phyloP scores from a whole-genome alignment of 1,284 basidiomycete species.

The Marasmius oreades region DNA sequence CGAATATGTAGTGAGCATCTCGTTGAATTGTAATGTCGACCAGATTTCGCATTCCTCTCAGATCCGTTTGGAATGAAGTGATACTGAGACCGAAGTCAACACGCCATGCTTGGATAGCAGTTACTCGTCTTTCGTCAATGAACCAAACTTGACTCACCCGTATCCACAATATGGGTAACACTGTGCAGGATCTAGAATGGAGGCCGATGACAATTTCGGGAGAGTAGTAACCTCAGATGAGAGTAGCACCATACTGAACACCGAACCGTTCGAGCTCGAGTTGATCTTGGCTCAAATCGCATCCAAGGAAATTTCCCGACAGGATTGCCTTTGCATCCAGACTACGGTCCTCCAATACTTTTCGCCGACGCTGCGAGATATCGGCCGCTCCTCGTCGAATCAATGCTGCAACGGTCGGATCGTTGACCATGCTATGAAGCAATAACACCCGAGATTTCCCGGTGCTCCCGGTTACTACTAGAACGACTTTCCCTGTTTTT shows the following conservation, averaged over 20 bases:
- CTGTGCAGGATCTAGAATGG: not conserved
- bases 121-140: not conserved
- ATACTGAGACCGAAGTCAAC: slow-evolving; percentile 37
- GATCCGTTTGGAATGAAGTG: slow-evolving; percentile 30
- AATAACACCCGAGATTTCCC: slow-evolving; percentile 5
- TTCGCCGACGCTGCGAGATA: slow-evolving; percentile 13
- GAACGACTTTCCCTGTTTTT: not conserved
- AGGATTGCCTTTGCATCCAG: slow-evolving; percentile 15
- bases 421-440: not conserved
- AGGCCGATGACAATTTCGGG: not conserved
- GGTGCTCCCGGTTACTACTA: slow-evolving; percentile 7
- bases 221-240: slow-evolving; percentile 10
- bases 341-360: slow-evolving; percentile 14
- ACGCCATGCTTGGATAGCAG: slow-evolving; percentile 29
- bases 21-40: slow-evolving; percentile 32
- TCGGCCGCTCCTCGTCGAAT: slow-evolving; percentile 22
- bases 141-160: slow-evolving; percentile 3
- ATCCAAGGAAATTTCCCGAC: slow-evolving; percentile 19
- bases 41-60: slow-evolving; percentile 31
- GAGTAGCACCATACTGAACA: slow-evolving; percentile 14
- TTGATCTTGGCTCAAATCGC: slow-evolving; percentile 7
- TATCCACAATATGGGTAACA: slow-evolving; percentile 15
- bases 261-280: slow-evolving; percentile 13
- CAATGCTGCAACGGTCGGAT: slow-evolving; percentile 21
- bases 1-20: slow-evolving; percentile 21